Evolutionary conservation across 495 filamentous ascomycete species (phyloP), one percentile per base, ranked within the genome.

Genomic region (Rusavskia elegans): DNA sequence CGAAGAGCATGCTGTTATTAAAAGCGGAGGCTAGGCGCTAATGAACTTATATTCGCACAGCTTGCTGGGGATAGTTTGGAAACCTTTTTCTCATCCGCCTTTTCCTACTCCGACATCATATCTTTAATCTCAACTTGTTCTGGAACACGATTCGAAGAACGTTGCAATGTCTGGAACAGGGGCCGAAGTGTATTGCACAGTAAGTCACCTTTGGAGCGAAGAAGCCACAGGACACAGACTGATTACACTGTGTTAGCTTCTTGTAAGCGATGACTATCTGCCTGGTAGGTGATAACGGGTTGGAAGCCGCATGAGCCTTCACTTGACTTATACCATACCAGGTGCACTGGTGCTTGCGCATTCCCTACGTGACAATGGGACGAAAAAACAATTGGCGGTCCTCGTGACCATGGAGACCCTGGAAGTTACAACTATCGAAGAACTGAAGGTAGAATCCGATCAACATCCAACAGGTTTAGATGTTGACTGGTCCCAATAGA

Each of bases 281-380:
- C 89, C 90, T 63, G 89, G 89, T 94, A 42, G 7, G 44, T 46
- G 5, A 27, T 27, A 6, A 27, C 4, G 25, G 4, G 21, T 0
- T 16, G 16, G 21, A 11, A 46, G 6, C 14, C 5, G 4, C 8
- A 23, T 19, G 41, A 14, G 17, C 14, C n/a, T 25, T 21, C 35
- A 45, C 25, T 35, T 48, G 49, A 49, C 19, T 52, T 25, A 7
- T 19, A 4, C 7, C 0, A 21, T 51, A 48, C 30, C 65, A 90
- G 89, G 92, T 64, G 89, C 90, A 52, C 79, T 89, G 53, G 89
- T 99, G 32, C 78, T 99, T 54, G 90, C 87, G 51, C 88, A 96
- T 71, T 96, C 92, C 36, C 71, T 99, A 48, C 85, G 86, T 67
- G 93, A 97, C 82, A 84, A 80, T 60, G 85, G 87, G 49, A 87